These are phyloP conservation scores for Juglanconis sp. DNA, from an alignment of 2,329 filamentous ascomycete genomes.

Conservation along the genomic window DNA sequence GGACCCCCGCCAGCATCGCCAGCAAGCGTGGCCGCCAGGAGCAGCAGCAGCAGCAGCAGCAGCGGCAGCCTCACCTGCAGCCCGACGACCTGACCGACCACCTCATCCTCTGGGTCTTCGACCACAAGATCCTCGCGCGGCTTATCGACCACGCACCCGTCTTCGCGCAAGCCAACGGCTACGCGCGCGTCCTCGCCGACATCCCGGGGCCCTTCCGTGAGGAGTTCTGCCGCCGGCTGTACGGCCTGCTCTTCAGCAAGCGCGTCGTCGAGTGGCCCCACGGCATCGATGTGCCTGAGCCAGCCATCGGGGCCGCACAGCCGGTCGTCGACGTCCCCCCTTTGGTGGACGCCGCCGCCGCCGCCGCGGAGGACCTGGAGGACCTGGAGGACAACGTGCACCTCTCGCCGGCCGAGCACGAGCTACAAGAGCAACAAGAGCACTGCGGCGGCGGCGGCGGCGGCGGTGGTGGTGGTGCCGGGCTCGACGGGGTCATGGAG, in stretches of 20 bases:
- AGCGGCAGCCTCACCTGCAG: constrained; percentile 2
- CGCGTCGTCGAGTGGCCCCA: constrained; percentile 12
- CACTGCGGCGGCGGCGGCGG: too few species aligned
- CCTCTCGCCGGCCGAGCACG: background rate
- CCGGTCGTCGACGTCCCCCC: background rate
- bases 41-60: background rate
- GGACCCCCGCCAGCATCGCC: background rate
- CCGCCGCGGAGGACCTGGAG: background rate
- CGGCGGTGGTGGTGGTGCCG: background rate
- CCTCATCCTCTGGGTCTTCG: constrained; percentile 6
- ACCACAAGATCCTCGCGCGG: background rate
- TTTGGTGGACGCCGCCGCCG: background rate
- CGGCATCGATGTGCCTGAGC: constrained; percentile 6
- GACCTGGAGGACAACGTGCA: background rate
- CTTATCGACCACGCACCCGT: constrained; percentile 8
- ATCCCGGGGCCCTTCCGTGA: constrained; percentile 6
- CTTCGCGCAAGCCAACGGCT: constrained; percentile 1
- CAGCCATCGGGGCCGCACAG: background rate
- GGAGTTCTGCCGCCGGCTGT: constrained; percentile 14
- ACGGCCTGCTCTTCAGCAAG: constrained; percentile 11
- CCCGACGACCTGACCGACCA: constrained; percentile 10
- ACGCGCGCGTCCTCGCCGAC: constrained; percentile 1
- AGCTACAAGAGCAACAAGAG: background rate
- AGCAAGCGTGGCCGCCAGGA: background rate
- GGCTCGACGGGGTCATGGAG: background rate